These are phyloP conservation scores for Stellera chamaejasme DNA, from an alignment of 345 rosid genomes.

Conservation along the genomic window DNA sequence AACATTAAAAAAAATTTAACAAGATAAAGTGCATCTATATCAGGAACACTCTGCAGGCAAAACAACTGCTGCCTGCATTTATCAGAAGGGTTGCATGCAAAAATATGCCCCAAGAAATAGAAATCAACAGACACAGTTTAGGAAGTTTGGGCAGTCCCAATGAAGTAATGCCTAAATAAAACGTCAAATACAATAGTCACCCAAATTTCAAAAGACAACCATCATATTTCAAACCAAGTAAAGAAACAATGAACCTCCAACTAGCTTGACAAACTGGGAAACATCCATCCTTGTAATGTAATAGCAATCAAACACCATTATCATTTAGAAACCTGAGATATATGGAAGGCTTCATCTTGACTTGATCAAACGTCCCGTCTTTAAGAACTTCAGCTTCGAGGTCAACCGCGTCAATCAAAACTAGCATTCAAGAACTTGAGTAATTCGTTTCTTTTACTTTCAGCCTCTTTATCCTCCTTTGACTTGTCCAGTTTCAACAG, in stretches of 20 bases:
- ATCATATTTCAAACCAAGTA: neutral
- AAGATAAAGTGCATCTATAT: no score
- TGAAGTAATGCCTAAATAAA: no score
- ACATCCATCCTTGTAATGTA: slow-evolving; percentile 1
- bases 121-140: no score
- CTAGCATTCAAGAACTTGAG: slow-evolving; percentile 96
- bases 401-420: slow-evolving; percentile 52
- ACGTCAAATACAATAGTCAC: neutral
- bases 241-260: neutral
- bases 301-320: neutral
- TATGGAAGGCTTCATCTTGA: neutral
- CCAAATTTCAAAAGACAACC: slow-evolving; percentile 7
- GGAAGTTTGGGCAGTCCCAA: no score
- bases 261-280: neutral
- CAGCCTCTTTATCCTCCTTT: slow-evolving; percentile 92
- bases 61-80: no score
- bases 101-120: no score
- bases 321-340: neutral
- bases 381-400: slow-evolving; percentile 1
- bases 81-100: no score
- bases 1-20: no score
- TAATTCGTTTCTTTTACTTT: slow-evolving; percentile 78
- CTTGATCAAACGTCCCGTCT: neutral
- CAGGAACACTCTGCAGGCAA: no score
- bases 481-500: slow-evolving; percentile 85